Conservation (phyloP, 2,329 filamentous ascomycete species). For the Aspergillus pseudoviridinutans region DNA sequence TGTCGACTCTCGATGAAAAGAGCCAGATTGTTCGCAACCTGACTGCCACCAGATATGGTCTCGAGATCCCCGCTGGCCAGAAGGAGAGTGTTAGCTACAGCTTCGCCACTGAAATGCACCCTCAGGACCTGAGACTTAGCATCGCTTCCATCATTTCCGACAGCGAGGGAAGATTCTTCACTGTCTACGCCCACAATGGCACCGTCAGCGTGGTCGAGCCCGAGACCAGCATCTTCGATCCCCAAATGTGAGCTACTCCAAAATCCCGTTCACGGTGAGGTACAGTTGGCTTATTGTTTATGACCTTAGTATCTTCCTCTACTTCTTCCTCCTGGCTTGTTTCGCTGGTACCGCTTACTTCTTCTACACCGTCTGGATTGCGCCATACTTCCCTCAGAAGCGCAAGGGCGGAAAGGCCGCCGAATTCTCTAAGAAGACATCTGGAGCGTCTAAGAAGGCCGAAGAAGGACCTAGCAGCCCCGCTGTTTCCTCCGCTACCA, state of each 20-base stretch:
- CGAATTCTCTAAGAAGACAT: conserved; percentile 61
- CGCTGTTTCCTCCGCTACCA: conserved; percentile 65
- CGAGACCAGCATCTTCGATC: conserved; percentile 86
- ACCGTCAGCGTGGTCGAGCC: conserved; percentile 84
- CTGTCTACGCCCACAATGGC: conserved; percentile 74
- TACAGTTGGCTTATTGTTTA: conserved; percentile 5
- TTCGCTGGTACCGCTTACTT: conserved; percentile 86
- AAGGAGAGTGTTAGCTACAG: conserved; percentile 73
- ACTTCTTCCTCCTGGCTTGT: conserved; percentile 76
- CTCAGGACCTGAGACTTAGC: conserved; percentile 78
- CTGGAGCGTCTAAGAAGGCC: conserved; percentile 64
- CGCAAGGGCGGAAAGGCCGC: conserved; percentile 56
- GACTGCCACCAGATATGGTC: conserved; percentile 69
- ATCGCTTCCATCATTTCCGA: conserved; percentile 71
- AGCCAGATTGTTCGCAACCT: conserved; percentile 75
- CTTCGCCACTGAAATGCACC: conserved; percentile 88
- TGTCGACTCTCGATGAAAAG: conserved; percentile 58
- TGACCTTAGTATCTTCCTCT: conserved; percentile 80
- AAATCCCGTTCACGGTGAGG: neutral
- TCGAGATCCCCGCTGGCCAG: conserved; percentile 70
- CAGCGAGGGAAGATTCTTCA: conserved; percentile 65
- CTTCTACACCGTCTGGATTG: conserved; percentile 98
- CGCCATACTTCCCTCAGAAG: conserved; percentile 88
- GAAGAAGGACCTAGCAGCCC: conserved; percentile 69
- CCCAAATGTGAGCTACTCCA: conserved; percentile 71